These are phyloP conservation scores for Wickerhamiella dianesei DNA, from an alignment of 805 yeast genomes.

Conservation along the genomic window DNA sequence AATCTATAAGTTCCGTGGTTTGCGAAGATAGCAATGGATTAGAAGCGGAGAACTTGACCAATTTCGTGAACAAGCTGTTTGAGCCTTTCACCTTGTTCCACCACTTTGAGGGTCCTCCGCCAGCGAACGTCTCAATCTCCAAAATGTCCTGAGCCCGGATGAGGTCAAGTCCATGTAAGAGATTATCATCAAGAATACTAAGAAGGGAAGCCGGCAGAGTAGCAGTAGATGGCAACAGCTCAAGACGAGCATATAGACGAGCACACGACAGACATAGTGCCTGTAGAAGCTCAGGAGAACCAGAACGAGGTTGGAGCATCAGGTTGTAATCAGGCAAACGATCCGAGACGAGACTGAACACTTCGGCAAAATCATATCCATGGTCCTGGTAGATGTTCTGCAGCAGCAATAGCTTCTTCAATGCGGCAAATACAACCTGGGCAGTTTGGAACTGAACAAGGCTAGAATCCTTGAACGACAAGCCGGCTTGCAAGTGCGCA, in stretches of 20 bases:
- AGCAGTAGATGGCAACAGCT: not conserved
- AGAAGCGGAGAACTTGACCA: slow-evolving; percentile 39
- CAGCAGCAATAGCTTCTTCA: slow-evolving; percentile 38
- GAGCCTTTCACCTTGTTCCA: slow-evolving; percentile 41
- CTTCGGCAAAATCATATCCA: slow-evolving; percentile 30
- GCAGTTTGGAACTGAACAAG: slow-evolving; percentile 51
- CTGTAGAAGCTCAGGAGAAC: slow-evolving; percentile 11
- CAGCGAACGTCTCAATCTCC: slow-evolving; percentile 42
- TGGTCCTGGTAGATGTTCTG: slow-evolving; percentile 25
- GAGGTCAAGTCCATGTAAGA: slow-evolving; percentile 16
- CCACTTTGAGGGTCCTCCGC: slow-evolving; percentile 51
- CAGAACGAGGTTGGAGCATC: slow-evolving; percentile 7
- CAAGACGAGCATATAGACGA: slow-evolving; percentile 1
- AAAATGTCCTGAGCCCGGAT: slow-evolving; percentile 32
- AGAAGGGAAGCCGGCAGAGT: slow-evolving; percentile 3
- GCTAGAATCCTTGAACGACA: slow-evolving; percentile 33
- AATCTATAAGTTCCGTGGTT: slow-evolving; percentile 36
- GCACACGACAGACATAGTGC: slow-evolving; percentile 8
- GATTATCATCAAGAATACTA: slow-evolving; percentile 8
- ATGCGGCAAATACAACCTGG: slow-evolving; percentile 41
- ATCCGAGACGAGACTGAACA: slow-evolving; percentile 26
- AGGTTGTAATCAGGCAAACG: slow-evolving; percentile 25
- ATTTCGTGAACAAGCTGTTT: slow-evolving; percentile 53
- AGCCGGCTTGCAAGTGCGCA: slow-evolving; percentile 41
- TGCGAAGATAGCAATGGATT: slow-evolving; percentile 28